Evolutionary conservation across 2,329 filamentous ascomycete species (phyloP).

Genomic region (Pestalotiopsis sp.): DNA sequence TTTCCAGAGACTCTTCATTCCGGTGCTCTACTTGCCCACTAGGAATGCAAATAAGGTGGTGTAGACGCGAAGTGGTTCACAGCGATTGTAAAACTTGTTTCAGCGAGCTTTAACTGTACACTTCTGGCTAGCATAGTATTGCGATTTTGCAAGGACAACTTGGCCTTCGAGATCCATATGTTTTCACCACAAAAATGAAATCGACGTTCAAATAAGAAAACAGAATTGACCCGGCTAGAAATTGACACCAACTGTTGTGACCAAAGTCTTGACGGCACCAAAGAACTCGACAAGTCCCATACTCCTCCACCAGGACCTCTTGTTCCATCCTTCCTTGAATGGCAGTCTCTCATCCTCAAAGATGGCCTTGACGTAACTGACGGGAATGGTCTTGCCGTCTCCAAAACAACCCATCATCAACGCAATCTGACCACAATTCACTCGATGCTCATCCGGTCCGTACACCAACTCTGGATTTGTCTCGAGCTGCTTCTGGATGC

Average conservation of each 20-base stretch:
- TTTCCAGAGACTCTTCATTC: too few relatives aligned
- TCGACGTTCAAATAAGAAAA: not conserved
- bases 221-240: not conserved
- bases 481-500: slow-evolving; percentile 10
- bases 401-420: slow-evolving; percentile 14
- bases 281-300: slow-evolving; percentile 15
- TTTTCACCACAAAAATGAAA: too few relatives aligned
- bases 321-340: slow-evolving; percentile 11
- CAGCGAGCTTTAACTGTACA: too few relatives aligned
- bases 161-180: too few relatives aligned
- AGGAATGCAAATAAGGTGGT: too few relatives aligned
- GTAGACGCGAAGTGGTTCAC: too few relatives aligned
- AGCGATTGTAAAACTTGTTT: too few relatives aligned
- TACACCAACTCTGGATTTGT: slow-evolving; percentile 12
- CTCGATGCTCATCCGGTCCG: slow-evolving; percentile 6
- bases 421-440: slow-evolving; percentile 11
- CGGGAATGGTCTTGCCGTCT: slow-evolving; percentile 14
- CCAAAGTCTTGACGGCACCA: slow-evolving; percentile 8
- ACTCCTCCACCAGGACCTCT: slow-evolving; percentile 13
- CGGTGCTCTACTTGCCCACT: too few relatives aligned
- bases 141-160: too few relatives aligned
- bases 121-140: too few relatives aligned
- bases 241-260: slow-evolving; percentile 1
- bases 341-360: slow-evolving; percentile 13
- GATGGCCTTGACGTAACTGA: slow-evolving; percentile 12